A percentile compares a stretch with the other conserved stretches of the same genome.
These are phyloP conservation scores for Trametes elegans DNA, from an alignment of 768 basidiomycete genomes.

Conservation along the genomic window DNA sequence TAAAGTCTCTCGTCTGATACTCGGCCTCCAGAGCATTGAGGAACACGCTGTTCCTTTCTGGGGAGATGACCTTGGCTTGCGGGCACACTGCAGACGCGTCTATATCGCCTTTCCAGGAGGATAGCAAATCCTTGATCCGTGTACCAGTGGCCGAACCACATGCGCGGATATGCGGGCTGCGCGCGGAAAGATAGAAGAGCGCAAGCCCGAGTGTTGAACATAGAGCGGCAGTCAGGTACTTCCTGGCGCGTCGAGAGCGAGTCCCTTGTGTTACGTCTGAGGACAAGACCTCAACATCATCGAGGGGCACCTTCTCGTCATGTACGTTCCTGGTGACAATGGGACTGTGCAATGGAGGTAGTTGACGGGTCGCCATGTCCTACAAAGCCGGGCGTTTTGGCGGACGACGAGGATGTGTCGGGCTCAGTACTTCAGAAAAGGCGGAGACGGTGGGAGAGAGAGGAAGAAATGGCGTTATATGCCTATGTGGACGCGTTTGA, in stretches of 20 bases:
- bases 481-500: too few species aligned
- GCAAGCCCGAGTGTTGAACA: neutral
- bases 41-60: conserved; percentile 7
- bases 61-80: conserved; percentile 6
- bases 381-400: too few species aligned
- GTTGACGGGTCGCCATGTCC: too few species aligned
- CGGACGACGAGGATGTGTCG: too few species aligned
- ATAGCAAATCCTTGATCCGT: neutral
- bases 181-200: neutral
- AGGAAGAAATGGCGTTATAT: too few species aligned
- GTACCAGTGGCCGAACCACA: neutral
- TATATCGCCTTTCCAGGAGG: neutral
- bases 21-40: conserved; percentile 7
- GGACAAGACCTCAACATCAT: neutral
- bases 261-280: neutral
- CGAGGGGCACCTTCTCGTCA: neutral
- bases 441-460: too few species aligned
- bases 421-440: too few species aligned
- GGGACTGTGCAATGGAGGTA: too few species aligned
- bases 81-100: neutral
- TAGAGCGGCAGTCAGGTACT: neutral
- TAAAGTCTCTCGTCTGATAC: conserved; percentile 7
- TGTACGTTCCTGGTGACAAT: too few species aligned
- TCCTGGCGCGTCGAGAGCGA: neutral
- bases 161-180: neutral